Evolutionary conservation across 2,329 filamentous ascomycete genomes (phyloP).

Genomic region (Colletotrichum falcatum): DNA sequence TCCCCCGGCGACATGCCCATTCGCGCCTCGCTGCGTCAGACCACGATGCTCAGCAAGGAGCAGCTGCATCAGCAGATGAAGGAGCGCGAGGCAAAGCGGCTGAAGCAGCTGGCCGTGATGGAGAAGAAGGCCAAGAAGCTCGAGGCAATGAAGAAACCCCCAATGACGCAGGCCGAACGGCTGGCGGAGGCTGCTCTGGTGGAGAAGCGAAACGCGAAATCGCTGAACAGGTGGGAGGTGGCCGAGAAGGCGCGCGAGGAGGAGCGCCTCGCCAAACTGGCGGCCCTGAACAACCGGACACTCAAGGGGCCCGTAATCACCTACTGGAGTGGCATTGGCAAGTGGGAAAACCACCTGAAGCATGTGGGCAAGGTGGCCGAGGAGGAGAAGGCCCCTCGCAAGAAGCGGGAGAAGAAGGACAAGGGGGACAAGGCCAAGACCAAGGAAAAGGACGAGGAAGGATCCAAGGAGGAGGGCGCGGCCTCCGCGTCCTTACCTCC

Average conservation of each 20-base stretch:
- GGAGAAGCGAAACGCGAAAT: slow-evolving; percentile 90
- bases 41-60: slow-evolving; percentile 70
- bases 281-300: slow-evolving; percentile 87
- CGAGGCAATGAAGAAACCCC: slow-evolving; percentile 80
- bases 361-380: slow-evolving; percentile 75
- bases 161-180: slow-evolving; percentile 88
- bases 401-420: slow-evolving; percentile 68
- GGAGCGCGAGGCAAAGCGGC: slow-evolving; percentile 76
- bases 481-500: slow-evolving; percentile 6
- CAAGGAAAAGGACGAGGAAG: slow-evolving; percentile 45
- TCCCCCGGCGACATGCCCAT: slow-evolving; percentile 66
- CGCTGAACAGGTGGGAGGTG: slow-evolving; percentile 92
- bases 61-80: slow-evolving; percentile 78
- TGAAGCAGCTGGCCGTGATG: slow-evolving; percentile 77
- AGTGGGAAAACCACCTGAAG: slow-evolving; percentile 81
- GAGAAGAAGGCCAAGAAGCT: slow-evolving; percentile 76
- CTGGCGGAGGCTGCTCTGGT: slow-evolving; percentile 84
- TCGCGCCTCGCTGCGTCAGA: slow-evolving; percentile 68
- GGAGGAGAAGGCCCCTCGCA: slow-evolving; percentile 66
- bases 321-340: slow-evolving; percentile 92
- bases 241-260: slow-evolving; percentile 90
- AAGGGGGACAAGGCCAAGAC: slow-evolving; percentile 52
- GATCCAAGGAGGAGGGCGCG: slow-evolving; percentile 43
- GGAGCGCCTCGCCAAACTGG: slow-evolving; percentile 83
- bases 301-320: slow-evolving; percentile 90